Conservation (phyloP, 805 yeast genomes). For the Barnettozyma siamensis region DNA sequence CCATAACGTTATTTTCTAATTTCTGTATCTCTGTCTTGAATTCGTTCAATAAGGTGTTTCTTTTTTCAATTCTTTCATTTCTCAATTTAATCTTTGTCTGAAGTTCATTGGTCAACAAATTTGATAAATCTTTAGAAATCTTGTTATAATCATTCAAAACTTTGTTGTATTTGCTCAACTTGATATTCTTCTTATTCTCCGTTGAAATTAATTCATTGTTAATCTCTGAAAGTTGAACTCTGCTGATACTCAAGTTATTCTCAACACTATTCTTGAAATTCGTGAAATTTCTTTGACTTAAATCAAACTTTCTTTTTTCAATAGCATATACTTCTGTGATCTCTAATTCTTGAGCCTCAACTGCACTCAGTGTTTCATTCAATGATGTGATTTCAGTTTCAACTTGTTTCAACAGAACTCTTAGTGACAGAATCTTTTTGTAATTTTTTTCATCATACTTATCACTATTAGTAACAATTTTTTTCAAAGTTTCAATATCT, state of each 20-base stretch:
- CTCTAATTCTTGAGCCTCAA: conserved; percentile 29
- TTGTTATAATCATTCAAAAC: conserved; percentile 17
- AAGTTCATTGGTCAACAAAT: conserved; percentile 12
- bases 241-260: conserved; percentile 20
- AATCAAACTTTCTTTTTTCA: conserved; percentile 34
- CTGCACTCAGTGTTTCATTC: conserved; percentile 10
- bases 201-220: conserved; percentile 27
- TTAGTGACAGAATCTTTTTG: conserved; percentile 18
- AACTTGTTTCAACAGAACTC: conserved; percentile 20
- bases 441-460: conserved; percentile 49
- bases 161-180: conserved; percentile 27
- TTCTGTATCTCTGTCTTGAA: conserved; percentile 23
- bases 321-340: conserved; percentile 33
- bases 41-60: conserved; percentile 19
- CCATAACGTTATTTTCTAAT: conserved; percentile 14
- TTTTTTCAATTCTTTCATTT: conserved; percentile 17
- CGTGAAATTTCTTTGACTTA: conserved; percentile 27
- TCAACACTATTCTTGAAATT: conserved; percentile 27
- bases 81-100: conserved; percentile 15
- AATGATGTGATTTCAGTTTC: conserved; percentile 22
- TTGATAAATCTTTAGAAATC: conserved; percentile 13
- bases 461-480: conserved; percentile 41
- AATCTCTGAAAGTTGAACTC: conserved; percentile 20
- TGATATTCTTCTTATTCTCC: conserved; percentile 29
- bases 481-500: conserved; percentile 51